Percentiles rank a stretch among this genome's conserved stretches.
phyloP scores from a whole-genome alignment of 192 early-diverging fungal genomes.

The Linnemannia hyalina region DNA sequence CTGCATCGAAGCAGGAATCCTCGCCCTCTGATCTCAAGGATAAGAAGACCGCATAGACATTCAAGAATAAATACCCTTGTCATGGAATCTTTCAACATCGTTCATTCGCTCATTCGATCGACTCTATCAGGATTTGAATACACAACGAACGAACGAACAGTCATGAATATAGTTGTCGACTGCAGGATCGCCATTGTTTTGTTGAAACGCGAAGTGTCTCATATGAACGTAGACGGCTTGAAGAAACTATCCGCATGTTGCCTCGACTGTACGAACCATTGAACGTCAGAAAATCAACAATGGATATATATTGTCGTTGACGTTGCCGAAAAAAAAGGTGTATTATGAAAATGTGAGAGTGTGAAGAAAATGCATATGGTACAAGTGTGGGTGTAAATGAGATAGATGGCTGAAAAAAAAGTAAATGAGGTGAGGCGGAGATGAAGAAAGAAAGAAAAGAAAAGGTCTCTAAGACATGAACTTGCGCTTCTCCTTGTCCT shows the following conservation, averaged over 20 bases:
- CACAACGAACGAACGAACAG: too few species aligned
- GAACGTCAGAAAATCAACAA: too few species aligned
- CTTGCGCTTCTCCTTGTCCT: conserved; percentile 59
- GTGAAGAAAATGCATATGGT: neutral
- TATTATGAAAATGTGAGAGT: neutral
- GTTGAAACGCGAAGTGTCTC: too few species aligned
- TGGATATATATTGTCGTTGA: neutral
- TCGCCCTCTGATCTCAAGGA: conserved; percentile 2
- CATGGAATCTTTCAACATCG: neutral
- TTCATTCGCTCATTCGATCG: too few species aligned
- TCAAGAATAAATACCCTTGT: neutral
- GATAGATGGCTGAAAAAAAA: conserved; percentile 12
- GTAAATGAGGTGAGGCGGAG: neutral
- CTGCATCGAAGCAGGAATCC: conserved; percentile 21
- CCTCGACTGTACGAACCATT: too few species aligned
- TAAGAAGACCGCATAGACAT: neutral
- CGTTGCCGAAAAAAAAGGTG: neutral
- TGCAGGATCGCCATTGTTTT: too few species aligned
- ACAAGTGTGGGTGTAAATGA: conserved; percentile 2
- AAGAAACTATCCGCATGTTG: too few species aligned
- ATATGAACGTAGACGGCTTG: too few species aligned
- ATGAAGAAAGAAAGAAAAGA: neutral
- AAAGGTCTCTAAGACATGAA: conserved; percentile 46
- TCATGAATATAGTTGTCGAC: too few species aligned
- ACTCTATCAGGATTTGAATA: too few species aligned